Base-by-base conservation (phyloP, 495 filamentous ascomycete species). In the Neurospora intermedia region DNA sequence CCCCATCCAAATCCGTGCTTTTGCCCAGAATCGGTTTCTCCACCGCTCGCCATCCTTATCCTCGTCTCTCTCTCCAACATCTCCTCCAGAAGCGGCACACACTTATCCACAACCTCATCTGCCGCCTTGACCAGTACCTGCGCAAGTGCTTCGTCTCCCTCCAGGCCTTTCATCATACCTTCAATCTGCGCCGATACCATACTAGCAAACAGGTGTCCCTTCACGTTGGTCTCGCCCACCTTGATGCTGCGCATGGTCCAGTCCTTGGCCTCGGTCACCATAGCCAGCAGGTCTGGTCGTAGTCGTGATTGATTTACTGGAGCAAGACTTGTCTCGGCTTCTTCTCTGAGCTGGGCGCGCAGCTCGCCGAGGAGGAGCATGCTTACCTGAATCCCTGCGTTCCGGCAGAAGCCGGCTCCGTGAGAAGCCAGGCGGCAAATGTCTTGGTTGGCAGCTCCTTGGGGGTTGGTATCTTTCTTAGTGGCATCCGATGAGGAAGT, bases 161-260 rank as follows among this genome's bases (percentile, higher is more conserved):
- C 23, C 2, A 84, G 3, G 13, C 85, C 81, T 23, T 74, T 73
- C 77, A 81, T 80, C 5, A 87, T 70, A 11, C 77, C 85, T 6
- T 87, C 78, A 0, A 89, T 76, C 69, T 88, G 84, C 5, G 83
- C 83, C 6, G 73, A 40, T 0, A 89, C 69, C 6, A 87, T 71
- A 4, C 73, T 72, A 0, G 78, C 74, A 38, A 89, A 77, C 38
- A 91, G 48, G 59, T 85, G 86, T 1, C 84, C 86, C 73, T 89
- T 90, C n/a, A 86, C 80, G 74, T 88, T 90, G 0, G 85, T 88
- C 77, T 89, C 85, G 4, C 88, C 88, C 3, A 80, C 81, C 46
- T 82, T 66, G 5, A 89, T 81, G 42, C 78, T 80, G 11, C 73
- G 73, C 76, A 86, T 77, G 0, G 71, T 42, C 84, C 85, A 89